Conservation (phyloP, 106 monocot species). For the Phalaenopsis aphrodite region DNA sequence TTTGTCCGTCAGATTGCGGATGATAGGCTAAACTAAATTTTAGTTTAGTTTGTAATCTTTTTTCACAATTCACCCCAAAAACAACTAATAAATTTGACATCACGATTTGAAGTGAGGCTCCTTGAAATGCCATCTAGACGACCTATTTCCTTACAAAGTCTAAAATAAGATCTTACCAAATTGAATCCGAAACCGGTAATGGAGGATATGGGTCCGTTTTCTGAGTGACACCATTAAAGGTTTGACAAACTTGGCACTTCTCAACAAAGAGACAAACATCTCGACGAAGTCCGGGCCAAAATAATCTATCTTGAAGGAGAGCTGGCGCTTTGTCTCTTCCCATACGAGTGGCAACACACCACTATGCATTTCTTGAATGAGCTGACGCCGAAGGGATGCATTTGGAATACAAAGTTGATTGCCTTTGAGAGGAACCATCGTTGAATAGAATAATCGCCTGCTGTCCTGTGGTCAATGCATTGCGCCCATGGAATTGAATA, state of each 20-base stretch:
- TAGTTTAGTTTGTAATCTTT: background rate
- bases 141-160: constrained; percentile 1
- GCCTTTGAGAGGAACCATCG: background rate
- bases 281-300: background rate
- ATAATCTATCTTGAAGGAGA: background rate
- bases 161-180: background rate
- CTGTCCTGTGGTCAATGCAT: too few relatives aligned
- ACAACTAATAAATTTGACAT: background rate
- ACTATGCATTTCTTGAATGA: background rate
- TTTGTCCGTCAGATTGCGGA: background rate
- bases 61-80: background rate
- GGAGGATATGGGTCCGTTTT: background rate
- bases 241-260: background rate
- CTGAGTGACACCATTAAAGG: background rate
- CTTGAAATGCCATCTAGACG: background rate
- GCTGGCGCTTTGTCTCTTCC: background rate
- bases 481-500: too few relatives aligned
- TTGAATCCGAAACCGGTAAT: background rate
- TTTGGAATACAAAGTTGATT: background rate
- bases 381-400: background rate
- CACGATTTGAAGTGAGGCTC: background rate
- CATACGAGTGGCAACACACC: background rate
- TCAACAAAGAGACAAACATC: background rate
- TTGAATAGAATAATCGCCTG: background rate
- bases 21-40: background rate